These are phyloP conservation scores for Chrysanthemum seticuspe DNA, from an alignment of 129 eudicot species.

Conservation along the genomic window DNA sequence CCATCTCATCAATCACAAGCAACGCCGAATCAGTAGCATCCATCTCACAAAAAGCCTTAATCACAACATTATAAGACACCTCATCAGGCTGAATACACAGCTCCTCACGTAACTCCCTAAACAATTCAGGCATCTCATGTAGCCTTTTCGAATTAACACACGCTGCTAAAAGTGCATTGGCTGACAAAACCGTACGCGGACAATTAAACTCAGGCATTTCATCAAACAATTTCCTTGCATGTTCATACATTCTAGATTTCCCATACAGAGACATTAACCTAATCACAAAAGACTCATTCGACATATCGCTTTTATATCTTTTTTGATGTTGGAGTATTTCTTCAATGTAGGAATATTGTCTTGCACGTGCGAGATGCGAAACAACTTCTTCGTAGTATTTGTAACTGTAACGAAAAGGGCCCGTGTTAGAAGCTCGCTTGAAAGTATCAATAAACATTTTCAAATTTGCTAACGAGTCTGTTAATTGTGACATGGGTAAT, in stretches of 20 bases:
- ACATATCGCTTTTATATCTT: conserved; percentile 30
- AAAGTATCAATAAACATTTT: conserved; percentile 31
- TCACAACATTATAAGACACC: conserved; percentile 48
- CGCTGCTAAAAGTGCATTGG: conserved; percentile 14
- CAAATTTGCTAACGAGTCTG: conserved; percentile 25
- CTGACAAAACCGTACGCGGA: conserved; percentile 40
- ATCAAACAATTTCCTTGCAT: conserved; percentile 63
- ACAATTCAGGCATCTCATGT: neutral
- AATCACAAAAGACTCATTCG: conserved; percentile 39
- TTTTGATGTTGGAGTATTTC: conserved; percentile 58
- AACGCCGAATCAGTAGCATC: conserved; percentile 43
- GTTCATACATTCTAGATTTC: conserved; percentile 47
- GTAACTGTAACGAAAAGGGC: conserved; percentile 33
- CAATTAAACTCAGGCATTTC: conserved; percentile 63
- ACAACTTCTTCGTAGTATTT: conserved; percentile 33
- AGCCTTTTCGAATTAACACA: conserved; percentile 23
- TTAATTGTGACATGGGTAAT: conserved; percentile 26
- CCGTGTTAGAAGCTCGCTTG: conserved; percentile 30
- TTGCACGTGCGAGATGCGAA: conserved; percentile 44
- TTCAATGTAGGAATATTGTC: conserved; percentile 32
- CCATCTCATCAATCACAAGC: conserved; percentile 36
- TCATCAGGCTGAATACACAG: conserved; percentile 33
- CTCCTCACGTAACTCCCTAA: conserved; percentile 32
- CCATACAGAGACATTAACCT: conserved; percentile 48
- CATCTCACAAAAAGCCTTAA: conserved; percentile 47